Base-by-base conservation (phyloP, 768 basidiomycete genomes). In the Tricholoma bakamatsutake region DNA sequence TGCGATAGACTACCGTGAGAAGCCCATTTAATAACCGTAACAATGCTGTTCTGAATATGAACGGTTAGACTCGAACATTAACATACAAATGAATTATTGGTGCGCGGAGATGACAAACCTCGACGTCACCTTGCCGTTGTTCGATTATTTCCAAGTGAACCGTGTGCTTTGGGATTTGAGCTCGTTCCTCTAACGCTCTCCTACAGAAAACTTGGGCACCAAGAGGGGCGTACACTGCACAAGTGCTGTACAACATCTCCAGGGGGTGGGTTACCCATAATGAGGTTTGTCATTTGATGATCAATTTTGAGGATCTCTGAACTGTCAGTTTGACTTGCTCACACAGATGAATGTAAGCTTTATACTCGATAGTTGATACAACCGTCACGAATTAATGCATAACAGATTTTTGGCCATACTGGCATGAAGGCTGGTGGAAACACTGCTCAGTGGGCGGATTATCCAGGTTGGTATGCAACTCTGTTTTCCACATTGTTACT, bases 51-150 rank as follows among this genome's bases (percentile, higher is more conserved):
- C 43, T 10, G 45, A 52, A 17, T 33, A 52, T 55, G 5, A 51
- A 34, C 21, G 1, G 15, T 21, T 34, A 87, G 86, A 88, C 62
- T 78, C 87, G 31, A 90, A 90, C 55, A 86, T 90, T 60, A 90
- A 90, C 58, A 76, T 86, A 37, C 88, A 90, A 65, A 89, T 89
- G 88, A 90, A 88, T 62, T 88, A 89, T 65, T 90, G 88, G 88
- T 76, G 75, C 50, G 87, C 86, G 13, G 87, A 89, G 62, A 80
- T 81, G 71, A 84, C 83, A 8, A 79, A 80, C 57, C 70, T 88
- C 57, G 76, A 83, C 53, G 75, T 88, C 24, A 79, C 78, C 0
- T 54, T 66, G n/a, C 74, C 85, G 0, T 62, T 89, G 10, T 90
- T 85, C 58, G 72, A 88, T 62, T 88, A 86, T 61, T 75, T 89